phyloP scores from a whole-genome alignment of 2,329 filamentous ascomycete species.

The Pyrenophora graminea region DNA sequence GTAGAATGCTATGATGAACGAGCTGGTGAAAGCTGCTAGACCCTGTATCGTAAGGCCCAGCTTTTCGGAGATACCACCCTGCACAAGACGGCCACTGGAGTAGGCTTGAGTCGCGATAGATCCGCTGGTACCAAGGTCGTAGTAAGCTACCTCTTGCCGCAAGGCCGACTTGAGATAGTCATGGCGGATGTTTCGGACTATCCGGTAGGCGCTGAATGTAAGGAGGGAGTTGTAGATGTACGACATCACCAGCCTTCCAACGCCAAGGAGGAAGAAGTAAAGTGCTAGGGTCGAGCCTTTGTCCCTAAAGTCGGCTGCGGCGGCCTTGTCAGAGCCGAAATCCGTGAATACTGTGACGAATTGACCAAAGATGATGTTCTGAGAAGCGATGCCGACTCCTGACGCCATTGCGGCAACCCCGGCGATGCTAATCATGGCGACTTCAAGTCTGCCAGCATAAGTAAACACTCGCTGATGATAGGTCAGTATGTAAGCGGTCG shows the following conservation, averaged over 20 bases:
- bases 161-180: conserved; percentile 15
- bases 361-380: conserved; percentile 19
- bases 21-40: conserved; percentile 65
- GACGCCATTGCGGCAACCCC: conserved; percentile 12
- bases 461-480: conserved; percentile 11
- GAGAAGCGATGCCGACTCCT: conserved; percentile 16
- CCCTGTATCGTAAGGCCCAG: conserved; percentile 50
- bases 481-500: not conserved
- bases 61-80: conserved; percentile 28
- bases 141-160: conserved; percentile 38
- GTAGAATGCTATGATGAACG: conserved; percentile 90
- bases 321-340: conserved; percentile 10
- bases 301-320: not conserved
- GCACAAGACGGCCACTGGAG: not conserved
- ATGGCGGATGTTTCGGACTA: conserved; percentile 16
- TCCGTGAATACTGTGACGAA: conserved; percentile 17
- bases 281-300: conserved; percentile 8
- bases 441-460: conserved; percentile 9
- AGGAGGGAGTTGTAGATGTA: conserved; percentile 19
- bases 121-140: conserved; percentile 20
- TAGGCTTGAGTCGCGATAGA: conserved; percentile 21
- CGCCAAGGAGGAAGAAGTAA: conserved; percentile 17
- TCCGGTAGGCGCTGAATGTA: conserved; percentile 15
- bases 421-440: conserved; percentile 8
- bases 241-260: conserved; percentile 11